Evolutionary conservation across 2,329 filamentous ascomycete species (phyloP).

Genomic region (Alternaria ethzedia): DNA sequence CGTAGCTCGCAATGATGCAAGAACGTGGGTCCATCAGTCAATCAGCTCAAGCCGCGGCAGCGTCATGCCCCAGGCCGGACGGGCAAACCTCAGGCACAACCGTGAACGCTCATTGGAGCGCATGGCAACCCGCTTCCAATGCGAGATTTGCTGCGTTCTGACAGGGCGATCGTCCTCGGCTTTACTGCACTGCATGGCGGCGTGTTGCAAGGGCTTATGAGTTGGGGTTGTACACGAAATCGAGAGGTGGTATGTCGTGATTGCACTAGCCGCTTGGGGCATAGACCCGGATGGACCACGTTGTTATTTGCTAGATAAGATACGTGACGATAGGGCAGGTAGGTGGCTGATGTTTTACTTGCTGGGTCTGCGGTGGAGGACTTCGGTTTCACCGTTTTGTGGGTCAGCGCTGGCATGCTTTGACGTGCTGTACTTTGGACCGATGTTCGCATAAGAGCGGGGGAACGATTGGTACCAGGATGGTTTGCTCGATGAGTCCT

Average conservation of each 20-base stretch:
- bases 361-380: neutral
- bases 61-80: slow-evolving; percentile 13
- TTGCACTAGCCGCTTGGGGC: slow-evolving; percentile 18
- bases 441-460: no score
- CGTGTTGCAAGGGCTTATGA: slow-evolving; percentile 5
- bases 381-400: neutral
- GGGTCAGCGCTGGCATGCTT: no score
- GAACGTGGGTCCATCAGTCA: slow-evolving; percentile 25
- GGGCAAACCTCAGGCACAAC: neutral
- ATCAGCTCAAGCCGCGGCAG: slow-evolving; percentile 10
- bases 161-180: slow-evolving; percentile 1
- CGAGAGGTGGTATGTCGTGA: slow-evolving; percentile 45
- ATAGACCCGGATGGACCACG: neutral
- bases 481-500: no score
- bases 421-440: no score
- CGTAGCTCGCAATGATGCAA: slow-evolving; percentile 40
- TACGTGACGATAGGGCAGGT: neutral
- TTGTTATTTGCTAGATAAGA: neutral
- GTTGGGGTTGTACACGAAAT: slow-evolving; percentile 33
- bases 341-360: neutral
- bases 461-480: no score
- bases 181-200: neutral
- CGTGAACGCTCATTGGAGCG: slow-evolving; percentile 20
- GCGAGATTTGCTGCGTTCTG: slow-evolving; percentile 8
- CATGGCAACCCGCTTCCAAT: neutral